Conservation (phyloP, 352 stramenopile genomes). For the Pseudoperonospora humuli region DNA sequence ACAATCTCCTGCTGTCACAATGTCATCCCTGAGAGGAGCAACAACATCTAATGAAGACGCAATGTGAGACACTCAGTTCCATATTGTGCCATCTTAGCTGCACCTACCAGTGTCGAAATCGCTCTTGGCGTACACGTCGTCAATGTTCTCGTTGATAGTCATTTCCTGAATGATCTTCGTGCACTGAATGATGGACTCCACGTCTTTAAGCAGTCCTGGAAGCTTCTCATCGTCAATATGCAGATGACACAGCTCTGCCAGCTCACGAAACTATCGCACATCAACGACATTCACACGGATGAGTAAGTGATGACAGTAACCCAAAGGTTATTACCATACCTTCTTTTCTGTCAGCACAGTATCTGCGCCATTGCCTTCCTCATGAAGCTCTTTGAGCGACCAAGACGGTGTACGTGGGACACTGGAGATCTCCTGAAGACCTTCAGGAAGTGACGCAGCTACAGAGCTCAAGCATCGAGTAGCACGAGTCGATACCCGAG, state of each 20-base stretch:
- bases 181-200: constrained; percentile 85
- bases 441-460: constrained; percentile 26
- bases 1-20: constrained; percentile 68
- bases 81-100: background rate
- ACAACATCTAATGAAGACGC: constrained; percentile 9
- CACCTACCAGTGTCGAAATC: constrained; percentile 39
- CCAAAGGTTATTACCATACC: constrained; percentile 14
- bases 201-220: constrained; percentile 61
- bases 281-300: background rate
- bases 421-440: constrained; percentile 50
- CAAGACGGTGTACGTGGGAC: constrained; percentile 65
- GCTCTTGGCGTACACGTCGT: constrained; percentile 69
- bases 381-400: constrained; percentile 75
- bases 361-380: constrained; percentile 42
- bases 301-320: background rate
- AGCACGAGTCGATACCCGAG: background rate
- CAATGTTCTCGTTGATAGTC: constrained; percentile 75
- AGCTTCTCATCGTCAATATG: constrained; percentile 69
- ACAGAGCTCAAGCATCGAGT: constrained; percentile 13
- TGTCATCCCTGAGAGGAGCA: constrained; percentile 64
- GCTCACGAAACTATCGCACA: constrained; percentile 43
- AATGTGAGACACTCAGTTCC: background rate
- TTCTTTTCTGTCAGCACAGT: constrained; percentile 56
- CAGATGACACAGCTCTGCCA: constrained; percentile 78
- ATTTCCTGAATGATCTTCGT: constrained; percentile 80